Base-by-base conservation (phyloP, 352 stramenopile genomes). In the Phytopythium aichiense region DNA sequence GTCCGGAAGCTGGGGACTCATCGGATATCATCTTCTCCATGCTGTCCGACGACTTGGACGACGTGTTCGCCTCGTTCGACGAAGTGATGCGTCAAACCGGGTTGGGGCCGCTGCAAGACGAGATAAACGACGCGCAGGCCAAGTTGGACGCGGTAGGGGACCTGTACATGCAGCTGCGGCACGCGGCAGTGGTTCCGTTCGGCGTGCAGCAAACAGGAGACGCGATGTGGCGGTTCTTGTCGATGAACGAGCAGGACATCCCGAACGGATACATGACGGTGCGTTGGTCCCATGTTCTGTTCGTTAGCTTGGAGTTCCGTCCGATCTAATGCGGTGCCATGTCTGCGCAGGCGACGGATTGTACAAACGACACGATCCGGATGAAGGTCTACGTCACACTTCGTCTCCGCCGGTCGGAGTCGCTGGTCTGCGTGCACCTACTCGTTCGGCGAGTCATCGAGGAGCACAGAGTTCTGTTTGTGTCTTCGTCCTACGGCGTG, bases 191-290 rank as follows among this genome's bases (percentile, higher is more conserved):
- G 16, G 58, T 65, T 9, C 66, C 63, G 6, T 73, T 70, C 45
- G 28, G n/a, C 30, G 8, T 67, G 7, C 57, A 62, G n/a, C 33
- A 55, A 1, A 67, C 64, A 2, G 57, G 40, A 5, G 48, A 63
- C 1, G 58, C 63, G 6, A 56, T 50, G 35, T 73, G 67, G 67
- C 56, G 48, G 35, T 69, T 43, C 15, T 61, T 74, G 56, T 65
- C 64, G 4, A 65, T 69, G 22, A 52, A 51, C 4, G 52, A 71
- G 16, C 43, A 69, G 25, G 54, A 74, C 7, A 62, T 74, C 22
- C 49, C 42, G 12, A 64, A 70, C 13, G 58, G 60, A 11, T 62
- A 74, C 54, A 71, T 69, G 33, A 71, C 68, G 56, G 68, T 74
- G 12, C 20, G 67, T 66, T n/a, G 25, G 6, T 11, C 4, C n/a